These are phyloP conservation scores for Allomyces arbusculus DNA, from an alignment of 192 early-diverging fungal species.

Conservation along the genomic window DNA sequence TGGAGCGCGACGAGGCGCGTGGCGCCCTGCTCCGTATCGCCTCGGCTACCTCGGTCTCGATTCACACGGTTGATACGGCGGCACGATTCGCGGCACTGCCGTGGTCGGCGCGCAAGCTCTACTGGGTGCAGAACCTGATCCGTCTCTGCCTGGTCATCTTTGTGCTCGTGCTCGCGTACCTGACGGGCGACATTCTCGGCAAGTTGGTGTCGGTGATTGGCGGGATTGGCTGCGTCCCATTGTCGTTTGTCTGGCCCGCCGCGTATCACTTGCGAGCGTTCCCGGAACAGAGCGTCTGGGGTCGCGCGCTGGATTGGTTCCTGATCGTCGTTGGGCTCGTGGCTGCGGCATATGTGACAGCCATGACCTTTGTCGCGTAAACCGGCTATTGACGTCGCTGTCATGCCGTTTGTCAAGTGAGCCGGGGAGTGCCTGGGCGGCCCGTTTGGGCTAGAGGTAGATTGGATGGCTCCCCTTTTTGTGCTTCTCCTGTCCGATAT, in stretches of 20 bases:
- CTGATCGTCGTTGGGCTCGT: neutral
- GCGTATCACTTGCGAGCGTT: neutral
- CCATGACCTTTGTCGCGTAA: no score
- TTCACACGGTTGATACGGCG: no score
- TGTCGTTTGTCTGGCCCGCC: neutral
- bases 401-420: no score
- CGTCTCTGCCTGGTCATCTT: constrained; percentile 30
- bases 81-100: constrained; percentile 11
- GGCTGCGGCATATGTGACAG: neutral
- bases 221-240: constrained; percentile 44
- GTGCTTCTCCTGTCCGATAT: no score
- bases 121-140: constrained; percentile 55
- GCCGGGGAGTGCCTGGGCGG: no score
- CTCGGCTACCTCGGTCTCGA: no score
- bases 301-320: neutral
- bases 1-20: no score
- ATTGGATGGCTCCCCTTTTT: no score
- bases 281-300: neutral
- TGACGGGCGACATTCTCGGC: constrained; percentile 39
- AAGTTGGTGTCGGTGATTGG: constrained; percentile 49
- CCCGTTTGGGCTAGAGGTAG: no score
- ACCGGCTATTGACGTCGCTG: no score
- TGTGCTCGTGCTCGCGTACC: constrained; percentile 35
- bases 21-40: no score
- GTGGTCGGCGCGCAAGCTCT: constrained; percentile 37